These are phyloP conservation scores for Tolypocladium album DNA, from an alignment of 2,329 filamentous ascomycete genomes.

Conservation along the genomic window DNA sequence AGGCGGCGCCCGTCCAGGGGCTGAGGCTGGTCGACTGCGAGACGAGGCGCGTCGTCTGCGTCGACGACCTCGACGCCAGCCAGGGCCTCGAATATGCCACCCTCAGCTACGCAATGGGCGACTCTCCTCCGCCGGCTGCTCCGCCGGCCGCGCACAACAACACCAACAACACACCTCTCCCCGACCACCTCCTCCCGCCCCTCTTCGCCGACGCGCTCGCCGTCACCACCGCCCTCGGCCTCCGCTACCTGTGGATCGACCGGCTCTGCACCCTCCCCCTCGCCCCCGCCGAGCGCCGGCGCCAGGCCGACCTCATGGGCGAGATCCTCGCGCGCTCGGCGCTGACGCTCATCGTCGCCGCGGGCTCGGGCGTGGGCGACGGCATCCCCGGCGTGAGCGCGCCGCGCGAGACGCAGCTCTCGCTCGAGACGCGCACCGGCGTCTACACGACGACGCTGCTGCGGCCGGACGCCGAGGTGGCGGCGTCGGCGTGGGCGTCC, in stretches of 20 bases:
- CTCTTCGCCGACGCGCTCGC: conserved; percentile 22
- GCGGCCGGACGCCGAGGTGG: conserved; percentile 23
- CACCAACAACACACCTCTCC: conserved; percentile 7
- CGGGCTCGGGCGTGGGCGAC: conserved; percentile 16
- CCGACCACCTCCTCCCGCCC: conserved; percentile 15
- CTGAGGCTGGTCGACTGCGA: conserved; percentile 22
- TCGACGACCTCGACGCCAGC: conserved; percentile 13
- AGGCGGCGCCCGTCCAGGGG: conserved; percentile 10
- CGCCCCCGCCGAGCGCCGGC: conserved; percentile 11
- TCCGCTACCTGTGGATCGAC: conserved; percentile 27
- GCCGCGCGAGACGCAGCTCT: conserved; percentile 22
- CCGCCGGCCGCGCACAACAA: conserved; percentile 3
- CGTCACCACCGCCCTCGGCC: conserved; percentile 19
- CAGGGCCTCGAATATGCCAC: conserved; percentile 18
- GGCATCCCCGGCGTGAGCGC: conserved; percentile 24
- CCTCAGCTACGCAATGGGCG: conserved; percentile 28
- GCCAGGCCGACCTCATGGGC: conserved; percentile 20
- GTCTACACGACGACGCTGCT: conserved; percentile 24
- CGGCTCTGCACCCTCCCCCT: conserved; percentile 21
- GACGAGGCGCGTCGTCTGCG: conserved; percentile 16
- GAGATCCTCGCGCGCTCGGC: conserved; percentile 21
- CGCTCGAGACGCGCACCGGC: conserved; percentile 19
- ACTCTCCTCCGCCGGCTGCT: background rate
- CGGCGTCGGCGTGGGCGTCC: conserved; percentile 22
- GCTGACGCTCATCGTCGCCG: conserved; percentile 24